Base-by-base conservation (phyloP, 2,329 filamentous ascomycete species). In the Intubia oerlemansii region DNA sequence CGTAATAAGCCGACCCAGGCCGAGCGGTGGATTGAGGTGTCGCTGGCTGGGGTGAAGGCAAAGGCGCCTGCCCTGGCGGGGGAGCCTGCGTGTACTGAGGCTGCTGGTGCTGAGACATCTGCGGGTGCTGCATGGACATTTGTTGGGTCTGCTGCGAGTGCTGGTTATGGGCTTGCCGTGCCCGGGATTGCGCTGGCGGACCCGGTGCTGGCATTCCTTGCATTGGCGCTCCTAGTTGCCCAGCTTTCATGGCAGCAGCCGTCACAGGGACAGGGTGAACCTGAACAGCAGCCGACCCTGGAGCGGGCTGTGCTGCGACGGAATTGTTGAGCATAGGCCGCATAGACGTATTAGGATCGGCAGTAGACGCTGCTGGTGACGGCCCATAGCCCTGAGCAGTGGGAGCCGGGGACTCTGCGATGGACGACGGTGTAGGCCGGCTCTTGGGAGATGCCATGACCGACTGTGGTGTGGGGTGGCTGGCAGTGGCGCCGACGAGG, bases 401-500 rank as follows among this genome's bases (percentile, higher is more conserved):
- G n/a, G n/a, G n/a, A n/a, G 19, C 19, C n/a, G 19, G 19, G 8
- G 19, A 21, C 19, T 8, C 19, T n/a, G n/a, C 19, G 19, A 8
- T 8, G 8, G 82, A 90, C 7, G 78, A 71, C 5, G 81, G 77
- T 3, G 80, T 90, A 10, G 79, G 78, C 38, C 84, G 75, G 34
- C 67, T 74, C 50, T 80, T 75, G 11, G 81, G 64, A 6, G 64
- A 68, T 3, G 56, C 44, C 17, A 54, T 69, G 31, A 76, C 74
- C 25, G 66, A 62, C 51, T 54, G 38, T 8, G 41, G 37, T 1
- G 37, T 39, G 6, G 37, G 37, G 19, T 39, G 37, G 27, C 37
- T 32, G 1, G 35, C 37, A 23, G 36, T 39, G 11, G 39, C 25
- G 13, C 32, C 25, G 19, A 56, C 41, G 14, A 36, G 53, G 24